Percentiles rank a stretch among this genome's conserved stretches.
These are phyloP conservation scores for Arthroderma sp. DNA, from an alignment of 2,329 filamentous ascomycete genomes.

Conservation along the genomic window DNA sequence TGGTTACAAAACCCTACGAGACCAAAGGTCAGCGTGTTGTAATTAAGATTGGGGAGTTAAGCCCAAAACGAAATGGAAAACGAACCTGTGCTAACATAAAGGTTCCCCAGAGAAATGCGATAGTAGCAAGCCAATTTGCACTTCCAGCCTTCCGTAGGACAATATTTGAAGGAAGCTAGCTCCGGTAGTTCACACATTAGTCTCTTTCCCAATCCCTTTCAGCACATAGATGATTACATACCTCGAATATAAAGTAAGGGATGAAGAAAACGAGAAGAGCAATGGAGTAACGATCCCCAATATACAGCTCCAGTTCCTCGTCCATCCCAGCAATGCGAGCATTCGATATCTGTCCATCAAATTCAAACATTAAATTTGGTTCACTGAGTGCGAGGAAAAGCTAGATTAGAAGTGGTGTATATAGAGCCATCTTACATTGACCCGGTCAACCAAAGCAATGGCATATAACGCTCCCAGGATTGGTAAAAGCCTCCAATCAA, in stretches of 20 bases:
- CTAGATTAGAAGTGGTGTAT: not conserved
- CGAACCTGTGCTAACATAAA: slow-evolving; percentile 11
- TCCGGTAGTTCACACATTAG: not conserved
- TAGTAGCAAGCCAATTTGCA: slow-evolving; percentile 17
- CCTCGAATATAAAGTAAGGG: slow-evolving; percentile 58
- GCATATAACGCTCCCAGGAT: slow-evolving; percentile 8
- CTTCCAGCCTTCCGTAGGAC: slow-evolving; percentile 52
- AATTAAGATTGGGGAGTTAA: slow-evolving; percentile 7
- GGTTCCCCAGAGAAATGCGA: slow-evolving; percentile 15
- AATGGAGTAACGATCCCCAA: slow-evolving; percentile 33
- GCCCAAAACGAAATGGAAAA: slow-evolving; percentile 3
- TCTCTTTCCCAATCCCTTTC: not conserved
- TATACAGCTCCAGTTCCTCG: slow-evolving; percentile 16
- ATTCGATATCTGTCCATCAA: slow-evolving; percentile 2
- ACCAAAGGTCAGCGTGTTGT: slow-evolving; percentile 11
- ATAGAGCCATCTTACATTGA: slow-evolving; percentile 4
- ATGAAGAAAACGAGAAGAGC: slow-evolving; percentile 62
- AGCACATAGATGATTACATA: no score
- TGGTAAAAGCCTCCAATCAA: slow-evolving; percentile 6
- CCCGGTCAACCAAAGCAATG: slow-evolving; percentile 7
- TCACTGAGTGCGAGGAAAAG: not conserved
- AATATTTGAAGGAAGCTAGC: slow-evolving; percentile 48
- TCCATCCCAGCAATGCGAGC: slow-evolving; percentile 53
- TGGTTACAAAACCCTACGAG: slow-evolving; percentile 6
- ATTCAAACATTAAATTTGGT: not conserved